Conservation (phyloP, 352 stramenopile species). For the Aphanomyces euteiches region DNA sequence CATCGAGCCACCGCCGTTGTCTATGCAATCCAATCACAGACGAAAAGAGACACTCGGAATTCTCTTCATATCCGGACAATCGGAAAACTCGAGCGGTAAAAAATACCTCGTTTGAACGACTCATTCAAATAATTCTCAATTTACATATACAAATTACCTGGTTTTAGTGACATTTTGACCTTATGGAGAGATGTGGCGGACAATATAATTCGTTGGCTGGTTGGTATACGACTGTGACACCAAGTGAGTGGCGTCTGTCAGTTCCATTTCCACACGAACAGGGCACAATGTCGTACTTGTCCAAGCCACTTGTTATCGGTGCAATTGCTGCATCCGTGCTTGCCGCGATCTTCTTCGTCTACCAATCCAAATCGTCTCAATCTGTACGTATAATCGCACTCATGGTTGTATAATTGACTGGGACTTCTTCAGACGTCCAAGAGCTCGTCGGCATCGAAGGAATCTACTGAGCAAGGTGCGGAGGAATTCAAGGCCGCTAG, state of each 20-base stretch:
- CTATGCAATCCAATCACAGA: background rate
- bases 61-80: conserved; percentile 9
- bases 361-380: conserved; percentile 28
- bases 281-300: conserved; percentile 62
- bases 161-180: background rate
- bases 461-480: background rate
- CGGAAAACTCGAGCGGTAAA: background rate
- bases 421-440: conserved; percentile 46
- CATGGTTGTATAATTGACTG: no score
- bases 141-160: background rate
- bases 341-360: conserved; percentile 34
- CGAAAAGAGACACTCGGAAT: background rate
- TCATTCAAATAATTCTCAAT: background rate
- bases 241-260: background rate
- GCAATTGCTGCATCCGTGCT: conserved; percentile 59
- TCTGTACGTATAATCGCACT: background rate
- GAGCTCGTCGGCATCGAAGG: background rate
- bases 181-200: background rate
- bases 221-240: conserved; percentile 10
- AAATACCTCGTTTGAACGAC: conserved; percentile 12
- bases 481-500: background rate
- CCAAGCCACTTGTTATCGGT: conserved; percentile 75
- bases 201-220: conserved; percentile 18
- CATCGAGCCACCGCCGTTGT: no score
- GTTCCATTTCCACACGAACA: conserved; percentile 17